A percentile compares a stretch with the other conserved stretches of the same genome.
Conservation (phyloP, 129 eudicot genomes). For the Flaveria trinervia region DNA sequence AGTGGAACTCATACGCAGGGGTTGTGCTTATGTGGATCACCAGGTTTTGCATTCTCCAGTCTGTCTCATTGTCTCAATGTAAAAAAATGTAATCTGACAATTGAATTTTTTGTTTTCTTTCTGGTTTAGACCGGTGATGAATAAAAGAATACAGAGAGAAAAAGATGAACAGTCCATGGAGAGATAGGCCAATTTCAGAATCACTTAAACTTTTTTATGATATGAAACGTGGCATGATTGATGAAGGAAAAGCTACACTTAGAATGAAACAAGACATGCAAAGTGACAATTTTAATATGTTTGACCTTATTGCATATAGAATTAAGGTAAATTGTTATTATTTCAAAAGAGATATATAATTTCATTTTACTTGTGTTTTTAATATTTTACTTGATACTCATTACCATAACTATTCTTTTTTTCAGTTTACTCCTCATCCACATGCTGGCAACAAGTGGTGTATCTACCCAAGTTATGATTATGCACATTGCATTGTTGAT, state of each 20-base stretch:
- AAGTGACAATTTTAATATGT: constrained; percentile 89
- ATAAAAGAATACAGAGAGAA: constrained; percentile 85
- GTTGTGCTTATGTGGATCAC: constrained; percentile 95
- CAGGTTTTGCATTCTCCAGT: constrained; percentile 51
- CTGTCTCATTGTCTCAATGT: not conserved
- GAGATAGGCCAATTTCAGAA: constrained; percentile 77
- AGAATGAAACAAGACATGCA: constrained; percentile 98
- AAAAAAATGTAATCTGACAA: not conserved
- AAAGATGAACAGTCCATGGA: constrained; percentile 95
- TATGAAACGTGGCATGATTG: constrained; percentile 80
- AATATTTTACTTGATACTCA: not conserved
- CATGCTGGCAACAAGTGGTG: constrained; percentile 98
- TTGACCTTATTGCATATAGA: constrained; percentile 92
- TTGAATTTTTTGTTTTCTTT: constrained; percentile 23
- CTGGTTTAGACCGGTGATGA: constrained; percentile 69
- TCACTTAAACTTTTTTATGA: constrained; percentile 80
- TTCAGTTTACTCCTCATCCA: constrained; percentile 92
- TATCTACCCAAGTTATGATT: constrained; percentile 95
- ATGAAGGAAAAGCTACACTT: constrained; percentile 92
- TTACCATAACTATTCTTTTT: not conserved
- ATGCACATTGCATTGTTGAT: constrained; percentile 91
- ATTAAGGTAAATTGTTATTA: constrained; percentile 66
- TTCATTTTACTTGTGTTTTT: not conserved
- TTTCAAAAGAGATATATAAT: constrained; percentile 13
- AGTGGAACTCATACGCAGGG: constrained; percentile 79